Evolutionary conservation across 345 rosid genomes (phyloP), one percentile per base, ranked within the genome.

Genomic region (Pelargonium nanum): DNA sequence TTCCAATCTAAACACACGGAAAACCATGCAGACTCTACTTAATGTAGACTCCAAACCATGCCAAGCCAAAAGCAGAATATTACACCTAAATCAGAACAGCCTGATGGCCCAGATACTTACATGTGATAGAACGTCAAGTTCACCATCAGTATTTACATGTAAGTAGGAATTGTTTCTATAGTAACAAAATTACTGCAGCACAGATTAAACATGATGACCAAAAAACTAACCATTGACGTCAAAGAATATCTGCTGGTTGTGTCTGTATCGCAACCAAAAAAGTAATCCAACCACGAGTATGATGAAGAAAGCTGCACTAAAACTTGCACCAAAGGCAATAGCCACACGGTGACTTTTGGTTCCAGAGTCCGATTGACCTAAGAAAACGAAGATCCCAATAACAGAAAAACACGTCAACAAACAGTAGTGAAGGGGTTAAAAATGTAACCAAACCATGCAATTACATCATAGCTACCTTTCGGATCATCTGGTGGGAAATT

Each of bases 201-300:
- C 21, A 2, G 55, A 22, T 5, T 6, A 13, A 32, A 60, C 5
- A 32, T 24, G 30, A 26, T 23, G 57, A 26, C 19, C 19, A 15
- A 54, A 24, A 50, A 61, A 72, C 85, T 67, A 64, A 94, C 99
- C 99, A 75, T 94, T 88, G 63, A 94, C 95, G 55, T 90, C 99
- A 69, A 94, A 90, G 84, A 94, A 94, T 59, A 94, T 86, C 72
- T 90, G 97, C 73, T 90, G 83, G 80, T 90, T 94, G 66, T 58
- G 85, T 24, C 97, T 72, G 55, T 86, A 88, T 69, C 96, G 83
- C 96, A 87, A 88, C 96, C 99, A 90, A 55, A 93, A 78, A 62
- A 86, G 76, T 32, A 88, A 68, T 24, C 82, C 89, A 0, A 86
- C 72, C 16, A 79, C 57, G 30, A 81, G 63, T 25, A 90, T 72